Evolutionary conservation across 2,329 filamentous ascomycete genomes (phyloP).

Genomic region (Cladosporium sp.): DNA sequence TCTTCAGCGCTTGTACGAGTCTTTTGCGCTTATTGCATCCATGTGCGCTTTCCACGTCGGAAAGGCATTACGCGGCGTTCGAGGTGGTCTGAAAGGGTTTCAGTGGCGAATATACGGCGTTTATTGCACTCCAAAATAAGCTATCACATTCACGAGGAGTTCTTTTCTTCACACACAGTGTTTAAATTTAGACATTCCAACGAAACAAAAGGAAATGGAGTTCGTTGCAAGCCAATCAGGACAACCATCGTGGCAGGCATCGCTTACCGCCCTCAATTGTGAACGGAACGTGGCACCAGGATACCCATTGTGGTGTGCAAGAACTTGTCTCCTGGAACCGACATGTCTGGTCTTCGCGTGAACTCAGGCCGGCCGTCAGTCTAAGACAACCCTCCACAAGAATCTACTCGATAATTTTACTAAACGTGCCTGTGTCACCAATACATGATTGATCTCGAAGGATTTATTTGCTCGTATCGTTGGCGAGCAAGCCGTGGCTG

Average conservation of each 20-base stretch:
- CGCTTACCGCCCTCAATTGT: background rate
- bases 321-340: background rate
- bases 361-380: background rate
- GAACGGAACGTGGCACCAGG: background rate
- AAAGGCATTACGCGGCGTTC: background rate
- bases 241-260: background rate
- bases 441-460: background rate
- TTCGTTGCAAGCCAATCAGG: background rate
- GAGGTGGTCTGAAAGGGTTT: background rate
- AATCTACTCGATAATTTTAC: background rate
- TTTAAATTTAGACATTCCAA: background rate
- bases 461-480: conserved; percentile 3
- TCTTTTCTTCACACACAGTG: too few relatives aligned
- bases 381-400: conserved; percentile 4
- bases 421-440: background rate
- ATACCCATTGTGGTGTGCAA: background rate
- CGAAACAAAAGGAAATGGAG: background rate
- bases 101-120: background rate
- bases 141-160: background rate
- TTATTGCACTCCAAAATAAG: background rate
- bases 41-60: background rate
- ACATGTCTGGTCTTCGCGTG: background rate
- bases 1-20: background rate
- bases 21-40: background rate
- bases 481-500: background rate